Conservation (phyloP, 1,284 basidiomycete genomes). For the Trametes polyzona region DNA sequence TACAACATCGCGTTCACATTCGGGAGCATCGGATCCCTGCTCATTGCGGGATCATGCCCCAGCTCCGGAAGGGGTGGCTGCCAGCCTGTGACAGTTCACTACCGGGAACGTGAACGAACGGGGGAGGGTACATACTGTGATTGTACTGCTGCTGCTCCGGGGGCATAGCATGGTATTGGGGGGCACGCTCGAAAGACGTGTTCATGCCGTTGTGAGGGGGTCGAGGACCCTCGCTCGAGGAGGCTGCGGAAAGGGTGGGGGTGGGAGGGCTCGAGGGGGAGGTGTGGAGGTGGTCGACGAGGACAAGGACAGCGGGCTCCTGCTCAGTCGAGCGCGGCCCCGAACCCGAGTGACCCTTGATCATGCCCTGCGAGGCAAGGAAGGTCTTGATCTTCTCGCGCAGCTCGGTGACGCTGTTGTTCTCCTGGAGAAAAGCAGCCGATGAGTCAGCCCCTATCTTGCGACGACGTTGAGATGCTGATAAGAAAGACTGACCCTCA, state of each 20-base stretch:
- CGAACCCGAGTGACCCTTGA: constrained; percentile 79
- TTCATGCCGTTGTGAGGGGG: constrained; percentile 36
- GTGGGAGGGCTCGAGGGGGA: constrained; percentile 58
- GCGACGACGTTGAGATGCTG: constrained; percentile 8
- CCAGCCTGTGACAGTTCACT: constrained; percentile 38
- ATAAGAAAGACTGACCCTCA: constrained; percentile 57
- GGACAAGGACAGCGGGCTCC: constrained; percentile 57
- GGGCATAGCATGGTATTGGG: constrained; percentile 34
- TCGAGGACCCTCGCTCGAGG: constrained; percentile 46
- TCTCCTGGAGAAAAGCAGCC: constrained; percentile 52
- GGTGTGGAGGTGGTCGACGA: constrained; percentile 51
- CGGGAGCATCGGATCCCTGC: constrained; percentile 41
- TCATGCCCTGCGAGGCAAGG: constrained; percentile 80
- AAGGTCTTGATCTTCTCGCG: constrained; percentile 79
- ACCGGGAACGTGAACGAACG: constrained; percentile 26
- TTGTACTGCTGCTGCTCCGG: constrained; percentile 31
- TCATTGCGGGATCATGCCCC: constrained; percentile 39
- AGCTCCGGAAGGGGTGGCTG: constrained; percentile 42
- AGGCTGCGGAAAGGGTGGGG: constrained; percentile 50
- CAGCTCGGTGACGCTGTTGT: constrained; percentile 63
- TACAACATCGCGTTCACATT: constrained; percentile 45
- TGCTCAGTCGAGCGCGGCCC: constrained; percentile 58
- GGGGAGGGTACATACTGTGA: constrained; percentile 37
- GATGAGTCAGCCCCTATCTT: constrained; percentile 17
- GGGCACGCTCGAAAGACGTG: constrained; percentile 47